Evolutionary conservation across 768 basidiomycete genomes (phyloP), one percentile per base, ranked within the genome.

Genomic region (Lentinula raphanica): DNA sequence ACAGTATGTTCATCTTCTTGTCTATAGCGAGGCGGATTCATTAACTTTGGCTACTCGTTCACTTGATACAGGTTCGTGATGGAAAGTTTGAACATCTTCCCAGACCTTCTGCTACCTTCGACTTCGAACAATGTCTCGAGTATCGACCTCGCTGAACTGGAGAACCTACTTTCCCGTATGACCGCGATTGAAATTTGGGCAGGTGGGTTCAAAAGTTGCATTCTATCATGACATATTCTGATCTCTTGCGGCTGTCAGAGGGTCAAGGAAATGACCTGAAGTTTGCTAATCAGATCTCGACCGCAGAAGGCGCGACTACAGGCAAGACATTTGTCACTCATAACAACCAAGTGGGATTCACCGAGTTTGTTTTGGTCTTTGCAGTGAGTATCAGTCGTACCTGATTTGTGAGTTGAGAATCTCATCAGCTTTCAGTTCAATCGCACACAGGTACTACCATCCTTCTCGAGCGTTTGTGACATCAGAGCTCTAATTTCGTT

Each of bases 151-250:
- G 27, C 17, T 31, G 55, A 56, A n/a, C 25, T 56, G 9, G 55
- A 56, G n/a, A 56, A 56, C 32, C 17, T 44, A 17, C 55, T 56
- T 28, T 44, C 55, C n/a, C 55, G 55, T 3, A 56, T 56, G 55
- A 56, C 55, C 19, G 55, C 55, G 21, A 56, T 56, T 9, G 40
- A 44, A 21, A 19, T 56, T 13, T 56, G 55, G 55, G 40, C 55
- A 25, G 42, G 55, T 56, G 46, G 27, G 55, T 15, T 23, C n/a
- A n/a, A 17, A 25, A 2, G 25, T 44, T 12, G 6, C 3, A 36
- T n/a, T 40, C 35, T n/a, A n/a, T n/a, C n/a, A n/a, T n/a, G 1
- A n/a, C 7, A 27, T 23, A 3, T 21, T 12, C 2, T 19, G 15
- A 12, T n/a, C 0, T 1, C 17, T 31, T 13, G 5, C 15, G 5